Evolutionary conservation across 1,139 yeast species (phyloP).

Genomic region (Candida tunisiensis): DNA sequence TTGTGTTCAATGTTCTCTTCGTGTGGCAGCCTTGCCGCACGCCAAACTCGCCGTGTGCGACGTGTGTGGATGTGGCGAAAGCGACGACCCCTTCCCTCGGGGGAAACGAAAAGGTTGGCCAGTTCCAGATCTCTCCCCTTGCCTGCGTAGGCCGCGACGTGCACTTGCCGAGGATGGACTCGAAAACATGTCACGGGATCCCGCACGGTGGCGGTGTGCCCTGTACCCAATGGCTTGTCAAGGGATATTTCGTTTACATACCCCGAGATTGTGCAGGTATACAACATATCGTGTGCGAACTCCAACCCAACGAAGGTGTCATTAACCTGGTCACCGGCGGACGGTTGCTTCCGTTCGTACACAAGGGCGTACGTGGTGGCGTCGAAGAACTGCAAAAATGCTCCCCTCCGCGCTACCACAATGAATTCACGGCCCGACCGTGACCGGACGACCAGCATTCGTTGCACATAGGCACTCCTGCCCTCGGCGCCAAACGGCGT

Average conservation of each 20-base stretch:
- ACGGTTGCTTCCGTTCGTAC: slow-evolving; percentile 20
- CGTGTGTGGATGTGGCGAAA: too few relatives aligned
- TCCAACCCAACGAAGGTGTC: slow-evolving; percentile 22
- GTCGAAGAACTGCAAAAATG: slow-evolving; percentile 16
- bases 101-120: too few relatives aligned
- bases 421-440: too few relatives aligned
- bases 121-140: slow-evolving; percentile 26
- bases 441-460: too few relatives aligned
- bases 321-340: slow-evolving; percentile 8
- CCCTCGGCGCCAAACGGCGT: too few relatives aligned
- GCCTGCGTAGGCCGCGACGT: slow-evolving; percentile 26
- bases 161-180: slow-evolving; percentile 15
- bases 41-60: too few relatives aligned
- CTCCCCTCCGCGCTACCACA: slow-evolving; percentile 18
- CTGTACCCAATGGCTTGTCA: background rate
- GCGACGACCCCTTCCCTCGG: too few relatives aligned
- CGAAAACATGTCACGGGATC: slow-evolving; percentile 24
- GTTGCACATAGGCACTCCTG: too few relatives aligned
- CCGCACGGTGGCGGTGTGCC: slow-evolving; percentile 12
- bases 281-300: slow-evolving; percentile 18
- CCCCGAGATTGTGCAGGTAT: slow-evolving; percentile 30
- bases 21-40: too few relatives aligned
- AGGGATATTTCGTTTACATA: too few relatives aligned
- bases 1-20: too few relatives aligned
- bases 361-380: slow-evolving; percentile 12